Conservation (phyloP, 108 stramenopile species). For the Heterococcus sp. region DNA sequence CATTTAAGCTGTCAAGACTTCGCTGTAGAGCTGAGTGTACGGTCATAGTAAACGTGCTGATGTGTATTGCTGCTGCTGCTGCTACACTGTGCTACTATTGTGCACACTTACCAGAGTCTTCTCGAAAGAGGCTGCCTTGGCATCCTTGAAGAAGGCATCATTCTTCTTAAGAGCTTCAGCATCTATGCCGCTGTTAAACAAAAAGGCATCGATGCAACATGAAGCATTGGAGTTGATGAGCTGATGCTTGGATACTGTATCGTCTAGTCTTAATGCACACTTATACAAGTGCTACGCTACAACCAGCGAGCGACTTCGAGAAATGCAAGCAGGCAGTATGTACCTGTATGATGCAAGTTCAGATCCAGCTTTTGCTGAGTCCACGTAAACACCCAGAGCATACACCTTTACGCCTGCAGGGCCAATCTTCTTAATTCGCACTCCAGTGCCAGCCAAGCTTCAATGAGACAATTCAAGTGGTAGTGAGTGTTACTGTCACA, state of each 20-base stretch:
- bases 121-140: slow-evolving; percentile 13
- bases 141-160: slow-evolving; percentile 33
- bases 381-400: slow-evolving; percentile 52
- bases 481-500: no score
- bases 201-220: no score
- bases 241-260: no score
- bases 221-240: no score
- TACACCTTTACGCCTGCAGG: slow-evolving; percentile 54
- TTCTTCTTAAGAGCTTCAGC: slow-evolving; percentile 10
- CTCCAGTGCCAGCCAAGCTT: slow-evolving; percentile 49
- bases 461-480: neutral
- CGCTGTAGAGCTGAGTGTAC: no score
- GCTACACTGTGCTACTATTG: no score
- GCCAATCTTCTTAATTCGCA: slow-evolving; percentile 55
- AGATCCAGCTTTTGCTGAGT: slow-evolving; percentile 14
- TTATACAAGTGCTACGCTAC: no score
- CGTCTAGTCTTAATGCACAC: no score
- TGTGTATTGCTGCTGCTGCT: no score
- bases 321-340: neutral
- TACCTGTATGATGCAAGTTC: slow-evolving; percentile 41
- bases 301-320: neutral
- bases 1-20: no score
- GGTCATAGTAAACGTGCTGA: no score
- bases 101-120: slow-evolving; percentile 39
- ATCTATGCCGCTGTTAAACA: no score